Evolutionary conservation across 1,284 basidiomycete genomes (phyloP).

Genomic region (Cystobasidium pallidum): DNA sequence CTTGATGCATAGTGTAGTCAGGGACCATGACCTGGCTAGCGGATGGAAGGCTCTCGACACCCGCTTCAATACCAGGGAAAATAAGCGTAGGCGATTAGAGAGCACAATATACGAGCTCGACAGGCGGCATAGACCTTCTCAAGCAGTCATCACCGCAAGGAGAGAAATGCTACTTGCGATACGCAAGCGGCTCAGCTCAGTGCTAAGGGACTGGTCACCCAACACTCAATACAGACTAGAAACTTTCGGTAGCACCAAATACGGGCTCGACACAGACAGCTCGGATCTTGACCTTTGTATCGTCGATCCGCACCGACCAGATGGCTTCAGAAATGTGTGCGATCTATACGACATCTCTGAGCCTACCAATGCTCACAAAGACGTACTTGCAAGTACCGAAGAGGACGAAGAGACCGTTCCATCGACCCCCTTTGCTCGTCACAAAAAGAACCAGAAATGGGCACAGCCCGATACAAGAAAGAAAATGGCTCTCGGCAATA

Average conservation of each 20-base stretch:
- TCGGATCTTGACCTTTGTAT: constrained; percentile 53
- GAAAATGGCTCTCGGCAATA: constrained; percentile 20
- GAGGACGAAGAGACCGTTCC: constrained; percentile 16
- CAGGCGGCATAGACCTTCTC: constrained; percentile 24
- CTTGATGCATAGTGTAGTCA: constrained; percentile 8
- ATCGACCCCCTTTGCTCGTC: constrained; percentile 30
- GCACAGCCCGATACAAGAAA: constrained; percentile 1
- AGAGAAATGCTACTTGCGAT: constrained; percentile 18
- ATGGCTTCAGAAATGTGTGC: constrained; percentile 38
- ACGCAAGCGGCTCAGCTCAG: constrained; percentile 20
- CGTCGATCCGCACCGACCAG: constrained; percentile 47
- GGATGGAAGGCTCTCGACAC: constrained; percentile 28
- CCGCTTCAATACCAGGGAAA: neutral
- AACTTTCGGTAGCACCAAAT: constrained; percentile 50
- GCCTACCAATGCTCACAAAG: neutral
- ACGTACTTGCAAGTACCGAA: constrained; percentile 4
- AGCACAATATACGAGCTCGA: constrained; percentile 8
- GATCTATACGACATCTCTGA: constrained; percentile 18
- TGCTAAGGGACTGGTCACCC: neutral
- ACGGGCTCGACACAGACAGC: constrained; percentile 50
- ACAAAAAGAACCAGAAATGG: constrained; percentile 43
- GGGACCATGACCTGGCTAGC: constrained; percentile 17
- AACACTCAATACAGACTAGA: constrained; percentile 29
- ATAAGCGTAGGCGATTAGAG: constrained; percentile 10
- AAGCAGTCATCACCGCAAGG: constrained; percentile 6